Base-by-base conservation (phyloP, 345 rosid species). In the Syzygium aromaticum region DNA sequence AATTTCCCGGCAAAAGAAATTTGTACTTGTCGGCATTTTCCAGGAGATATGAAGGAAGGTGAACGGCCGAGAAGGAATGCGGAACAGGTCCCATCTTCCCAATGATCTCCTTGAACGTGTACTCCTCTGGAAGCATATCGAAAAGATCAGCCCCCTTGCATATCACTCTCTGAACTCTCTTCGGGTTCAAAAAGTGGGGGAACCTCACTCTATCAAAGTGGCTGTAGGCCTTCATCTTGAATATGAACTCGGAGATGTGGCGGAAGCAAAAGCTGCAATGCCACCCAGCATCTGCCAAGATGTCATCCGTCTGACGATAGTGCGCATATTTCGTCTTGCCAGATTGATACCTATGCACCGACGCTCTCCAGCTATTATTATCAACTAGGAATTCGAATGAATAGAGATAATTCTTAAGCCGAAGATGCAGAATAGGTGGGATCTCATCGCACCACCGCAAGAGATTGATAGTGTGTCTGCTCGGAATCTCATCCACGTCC, bases 401-500 rank as follows among this genome's bases (percentile, higher is more conserved):
- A 87, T 96, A 96, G 53, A 96, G 92, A 89, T 96, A 96, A 82
- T 96, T 96, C 90, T 93, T 94, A 54, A 96, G 91, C 87, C 93
- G 93, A n/a, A 96, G 93, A 85, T 96, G 98, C 46, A 96, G 93
- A 57, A 96, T 77, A 21, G 89, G 90, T n/a, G 98, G 98, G 82
- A 86, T 94, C 82, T 93, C 95, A 49, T 94, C 96, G 27, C 98
- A 96, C 98, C 98, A 96, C 77, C 97, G 90, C 83, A 96, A 91
- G 86, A 96, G 97, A 87, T 96, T 94, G 87, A 96, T 94, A 9
- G 98, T 96, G 87, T 96, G 98, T 49, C 95, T 89, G 84, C 98
- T 96, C 16, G 98, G 98, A 10, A 96, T 96, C 94, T 96, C 98
- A 88, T 96, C 98, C 46, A 95, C 97, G 87, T 96, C 98, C 15